A percentile compares a stretch with the other conserved stretches of the same genome.
Conservation (phyloP, 768 basidiomycete species). For the Mycena rosella region DNA sequence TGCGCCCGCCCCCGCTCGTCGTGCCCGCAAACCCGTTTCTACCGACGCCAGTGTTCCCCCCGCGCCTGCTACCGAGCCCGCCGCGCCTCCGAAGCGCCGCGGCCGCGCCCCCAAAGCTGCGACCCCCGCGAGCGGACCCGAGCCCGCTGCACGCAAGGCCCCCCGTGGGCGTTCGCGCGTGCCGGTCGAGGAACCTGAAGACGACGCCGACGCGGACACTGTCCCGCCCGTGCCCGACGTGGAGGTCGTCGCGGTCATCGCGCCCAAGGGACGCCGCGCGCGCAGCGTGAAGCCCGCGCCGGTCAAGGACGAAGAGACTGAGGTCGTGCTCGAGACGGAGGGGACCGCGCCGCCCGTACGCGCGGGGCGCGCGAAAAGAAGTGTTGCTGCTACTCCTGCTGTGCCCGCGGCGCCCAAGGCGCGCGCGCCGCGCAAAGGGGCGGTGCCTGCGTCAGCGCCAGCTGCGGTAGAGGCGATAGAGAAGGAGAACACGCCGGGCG, state of each 20-base stretch:
- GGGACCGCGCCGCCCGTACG: constrained; percentile 15
- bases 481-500: constrained; percentile 57
- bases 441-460: constrained; percentile 34
- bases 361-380: constrained; percentile 32
- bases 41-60: not conserved
- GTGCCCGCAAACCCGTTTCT: constrained; percentile 31
- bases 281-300: constrained; percentile 33
- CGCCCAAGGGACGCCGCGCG: constrained; percentile 30
- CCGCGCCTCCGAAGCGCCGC: constrained; percentile 13
- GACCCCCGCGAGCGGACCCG: constrained; percentile 34
- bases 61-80: constrained; percentile 29
- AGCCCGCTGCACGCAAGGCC: constrained; percentile 29
- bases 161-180: constrained; percentile 36
- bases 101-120: constrained; percentile 27
- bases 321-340: constrained; percentile 31
- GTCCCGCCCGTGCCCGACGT: constrained; percentile 29
- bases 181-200: constrained; percentile 33
- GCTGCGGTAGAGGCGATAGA: constrained; percentile 49
- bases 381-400: constrained; percentile 28
- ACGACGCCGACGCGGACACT: constrained; percentile 39
- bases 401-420: constrained; percentile 37
- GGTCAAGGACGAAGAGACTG: constrained; percentile 39
- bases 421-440: constrained; percentile 33
- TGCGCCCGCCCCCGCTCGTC: constrained; percentile 1
- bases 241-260: constrained; percentile 39